A percentile compares a stretch with the other conserved stretches of the same genome.
Evolutionary conservation across 176 grass and related monocot species (phyloP).

Genomic region (Oryza glumipatula): DNA sequence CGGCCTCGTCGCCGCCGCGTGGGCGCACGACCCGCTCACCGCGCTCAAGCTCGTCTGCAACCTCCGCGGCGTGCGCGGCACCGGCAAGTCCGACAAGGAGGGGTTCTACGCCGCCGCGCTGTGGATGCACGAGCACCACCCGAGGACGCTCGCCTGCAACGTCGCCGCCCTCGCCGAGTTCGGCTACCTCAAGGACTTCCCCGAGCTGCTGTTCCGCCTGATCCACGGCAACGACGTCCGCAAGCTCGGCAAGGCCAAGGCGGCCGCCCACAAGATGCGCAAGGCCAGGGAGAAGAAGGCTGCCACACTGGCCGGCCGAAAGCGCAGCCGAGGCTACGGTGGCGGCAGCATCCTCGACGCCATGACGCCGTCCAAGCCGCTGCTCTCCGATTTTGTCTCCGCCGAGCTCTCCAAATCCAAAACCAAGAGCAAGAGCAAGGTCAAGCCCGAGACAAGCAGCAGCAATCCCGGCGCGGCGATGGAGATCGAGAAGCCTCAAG

Average conservation of each 20-base stretch:
- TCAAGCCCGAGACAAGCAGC: not conserved
- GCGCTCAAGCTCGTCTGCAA: constrained; percentile 56
- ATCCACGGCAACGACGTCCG: constrained; percentile 36
- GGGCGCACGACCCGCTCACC: constrained; percentile 43
- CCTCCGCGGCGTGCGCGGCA: constrained; percentile 50
- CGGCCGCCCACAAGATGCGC: not conserved
- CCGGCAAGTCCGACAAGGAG: constrained; percentile 52
- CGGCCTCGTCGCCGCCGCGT: constrained; percentile 41
- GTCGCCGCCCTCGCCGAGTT: constrained; percentile 49
- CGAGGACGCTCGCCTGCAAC: constrained; percentile 62
- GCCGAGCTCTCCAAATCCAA: constrained; percentile 11
- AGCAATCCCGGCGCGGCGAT: not conserved
- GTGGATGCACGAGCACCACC: constrained; percentile 60
- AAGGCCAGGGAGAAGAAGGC: not conserved
- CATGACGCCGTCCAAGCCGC: not conserved
- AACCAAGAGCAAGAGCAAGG: not conserved
- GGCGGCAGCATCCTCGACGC: no score
- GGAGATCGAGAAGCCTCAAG: not conserved
- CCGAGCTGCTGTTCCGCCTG: constrained; percentile 49
- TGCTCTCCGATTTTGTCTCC: not conserved
- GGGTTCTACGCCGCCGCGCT: constrained; percentile 59
- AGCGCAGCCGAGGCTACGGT: not conserved
- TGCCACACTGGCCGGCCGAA: not conserved
- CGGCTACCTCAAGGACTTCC: constrained; percentile 64
- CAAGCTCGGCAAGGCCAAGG: not conserved